Evolutionary conservation across 495 filamentous ascomycete species (phyloP).

Genomic region (Friedmanniomyces simplex): DNA sequence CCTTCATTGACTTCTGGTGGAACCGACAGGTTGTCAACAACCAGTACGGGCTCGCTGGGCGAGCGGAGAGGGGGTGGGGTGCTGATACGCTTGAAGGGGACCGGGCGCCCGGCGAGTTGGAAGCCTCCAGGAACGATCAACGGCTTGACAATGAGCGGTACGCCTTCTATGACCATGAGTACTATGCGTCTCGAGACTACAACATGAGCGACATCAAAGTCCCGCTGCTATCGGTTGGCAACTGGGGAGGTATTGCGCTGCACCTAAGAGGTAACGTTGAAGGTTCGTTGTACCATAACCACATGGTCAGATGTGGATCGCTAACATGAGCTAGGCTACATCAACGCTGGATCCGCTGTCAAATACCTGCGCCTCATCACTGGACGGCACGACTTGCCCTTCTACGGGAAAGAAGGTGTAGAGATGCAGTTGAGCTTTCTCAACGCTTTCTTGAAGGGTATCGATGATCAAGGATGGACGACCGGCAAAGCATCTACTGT

Average conservation of each 20-base stretch:
- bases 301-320: background rate
- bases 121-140: constrained; percentile 44
- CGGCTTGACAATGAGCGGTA: constrained; percentile 44
- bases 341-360: constrained; percentile 44
- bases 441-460: constrained; percentile 53
- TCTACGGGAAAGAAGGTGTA: constrained; percentile 54
- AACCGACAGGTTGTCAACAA: constrained; percentile 46
- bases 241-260: constrained; percentile 56
- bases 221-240: constrained; percentile 49
- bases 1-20: constrained; percentile 58
- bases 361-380: constrained; percentile 58
- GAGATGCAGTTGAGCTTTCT: constrained; percentile 53
- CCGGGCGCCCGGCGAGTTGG: constrained; percentile 40
- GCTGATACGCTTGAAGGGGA: constrained; percentile 37
- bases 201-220: constrained; percentile 48
- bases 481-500: constrained; percentile 44
- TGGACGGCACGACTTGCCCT: constrained; percentile 57
- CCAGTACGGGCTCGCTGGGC: constrained; percentile 46
- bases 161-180: constrained; percentile 46
- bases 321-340: constrained; percentile 26
- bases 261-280: constrained; percentile 56
- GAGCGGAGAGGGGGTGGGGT: constrained; percentile 24
- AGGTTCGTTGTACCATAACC: background rate
- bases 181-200: constrained; percentile 51
- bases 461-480: constrained; percentile 31